Conservation (phyloP, 306 rosid genomes). For the apple (Malus domestica) region DNA sequence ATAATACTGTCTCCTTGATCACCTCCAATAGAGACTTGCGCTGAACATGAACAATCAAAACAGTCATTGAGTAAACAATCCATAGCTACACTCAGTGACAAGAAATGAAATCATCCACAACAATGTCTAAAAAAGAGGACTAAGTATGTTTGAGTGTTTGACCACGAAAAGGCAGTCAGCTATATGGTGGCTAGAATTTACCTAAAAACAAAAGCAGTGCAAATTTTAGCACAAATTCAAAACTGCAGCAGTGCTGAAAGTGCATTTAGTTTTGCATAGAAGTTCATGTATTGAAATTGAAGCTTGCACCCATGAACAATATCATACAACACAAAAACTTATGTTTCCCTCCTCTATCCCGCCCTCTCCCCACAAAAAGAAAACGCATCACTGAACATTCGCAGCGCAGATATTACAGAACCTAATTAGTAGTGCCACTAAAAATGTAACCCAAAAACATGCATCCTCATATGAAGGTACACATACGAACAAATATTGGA, state of each 20-base stretch:
- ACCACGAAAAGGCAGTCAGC: neutral
- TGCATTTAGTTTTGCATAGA: neutral
- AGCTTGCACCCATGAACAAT: neutral
- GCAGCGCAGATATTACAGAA: neutral
- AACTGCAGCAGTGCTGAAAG: neutral
- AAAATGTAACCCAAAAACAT: neutral
- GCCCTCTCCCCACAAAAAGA: neutral
- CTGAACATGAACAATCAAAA: conserved; percentile 30
- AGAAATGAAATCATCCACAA: neutral
- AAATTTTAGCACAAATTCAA: neutral
- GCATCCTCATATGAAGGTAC: neutral
- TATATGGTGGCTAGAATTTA: neutral
- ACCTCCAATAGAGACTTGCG: conserved; percentile 83
- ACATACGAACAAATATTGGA: neutral
- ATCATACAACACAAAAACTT: neutral
- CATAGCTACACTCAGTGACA: neutral
- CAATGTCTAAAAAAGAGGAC: neutral
- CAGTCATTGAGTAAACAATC: neutral
- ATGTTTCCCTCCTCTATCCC: neutral
- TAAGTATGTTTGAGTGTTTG: neutral
- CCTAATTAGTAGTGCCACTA: neutral
- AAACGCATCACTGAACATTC: neutral
- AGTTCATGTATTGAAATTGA: neutral
- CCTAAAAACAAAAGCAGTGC: neutral
- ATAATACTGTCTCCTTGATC: conserved; percentile 86